These are phyloP conservation scores for Penicillium verrucosum DNA, from an alignment of 2,329 filamentous ascomycete genomes.

Conservation along the genomic window DNA sequence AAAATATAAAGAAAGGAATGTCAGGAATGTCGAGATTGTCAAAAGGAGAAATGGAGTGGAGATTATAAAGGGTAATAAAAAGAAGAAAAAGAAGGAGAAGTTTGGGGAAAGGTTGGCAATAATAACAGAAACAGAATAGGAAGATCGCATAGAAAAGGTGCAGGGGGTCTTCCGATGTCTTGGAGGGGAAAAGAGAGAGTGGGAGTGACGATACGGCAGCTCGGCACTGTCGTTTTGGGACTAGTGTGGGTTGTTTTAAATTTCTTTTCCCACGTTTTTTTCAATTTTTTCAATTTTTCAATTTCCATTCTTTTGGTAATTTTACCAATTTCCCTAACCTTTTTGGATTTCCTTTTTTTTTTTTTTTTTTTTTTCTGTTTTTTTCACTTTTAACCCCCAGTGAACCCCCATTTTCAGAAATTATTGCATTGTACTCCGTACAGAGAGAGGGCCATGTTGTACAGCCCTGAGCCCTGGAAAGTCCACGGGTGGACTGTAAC, in stretches of 20 bases:
- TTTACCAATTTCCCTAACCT: not conserved
- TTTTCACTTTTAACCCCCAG: not conserved
- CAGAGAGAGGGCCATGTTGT: not conserved
- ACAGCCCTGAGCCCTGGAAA: not conserved
- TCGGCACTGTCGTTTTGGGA: slow-evolving; percentile 21
- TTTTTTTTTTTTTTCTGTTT: not conserved
- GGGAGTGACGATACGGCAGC: slow-evolving; percentile 22
- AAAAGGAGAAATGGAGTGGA: not conserved
- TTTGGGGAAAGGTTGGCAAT: slow-evolving; percentile 1
- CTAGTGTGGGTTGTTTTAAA: slow-evolving; percentile 11
- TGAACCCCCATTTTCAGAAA: not conserved
- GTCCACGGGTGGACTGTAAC: not conserved
- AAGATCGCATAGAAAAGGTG: slow-evolving; percentile 6
- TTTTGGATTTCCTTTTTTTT: slow-evolving; percentile 5
- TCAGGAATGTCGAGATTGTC: slow-evolving; percentile 1
- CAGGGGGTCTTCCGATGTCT: slow-evolving; percentile 3
- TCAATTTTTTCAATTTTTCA: not conserved
- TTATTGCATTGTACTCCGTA: not conserved
- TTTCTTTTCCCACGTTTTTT: not conserved
- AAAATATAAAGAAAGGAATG: slow-evolving; percentile 2
- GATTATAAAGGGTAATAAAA: slow-evolving; percentile 8
- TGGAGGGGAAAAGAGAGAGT: not conserved
- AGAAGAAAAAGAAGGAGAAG: slow-evolving; percentile 7
- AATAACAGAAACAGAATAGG: slow-evolving; percentile 2
- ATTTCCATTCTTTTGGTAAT: slow-evolving; percentile 6